Percentiles rank a stretch among this genome's conserved stretches.
phyloP scores from a whole-genome alignment of 1,139 yeast genomes.

The Protomyces arabidopsidicola region DNA sequence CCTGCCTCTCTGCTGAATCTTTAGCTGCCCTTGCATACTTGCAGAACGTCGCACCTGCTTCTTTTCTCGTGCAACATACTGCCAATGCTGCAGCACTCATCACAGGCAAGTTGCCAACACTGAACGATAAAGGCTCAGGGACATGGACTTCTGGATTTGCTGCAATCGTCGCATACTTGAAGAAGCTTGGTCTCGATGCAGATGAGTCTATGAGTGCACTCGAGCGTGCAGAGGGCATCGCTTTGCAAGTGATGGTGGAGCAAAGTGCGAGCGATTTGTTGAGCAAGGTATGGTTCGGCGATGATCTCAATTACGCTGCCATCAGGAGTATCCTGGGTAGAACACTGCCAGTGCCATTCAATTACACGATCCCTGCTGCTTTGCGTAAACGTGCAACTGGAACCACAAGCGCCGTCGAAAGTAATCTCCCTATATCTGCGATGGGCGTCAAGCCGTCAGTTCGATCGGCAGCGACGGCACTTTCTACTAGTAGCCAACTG shows the following conservation, averaged over 20 bases:
- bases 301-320: conserved; percentile 8
- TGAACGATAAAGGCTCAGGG: conserved; percentile 4
- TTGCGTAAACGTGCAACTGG: neutral
- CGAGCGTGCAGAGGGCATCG: conserved; percentile 11
- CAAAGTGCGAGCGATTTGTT: neutral
- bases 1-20: conserved; percentile 8
- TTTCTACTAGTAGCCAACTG: neutral
- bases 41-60: conserved; percentile 13
- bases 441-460: neutral
- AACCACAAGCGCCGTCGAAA: neutral
- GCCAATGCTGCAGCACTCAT: conserved; percentile 10
- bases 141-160: conserved; percentile 16
- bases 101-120: conserved; percentile 11
- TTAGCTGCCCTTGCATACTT: conserved; percentile 17
- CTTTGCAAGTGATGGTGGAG: conserved; percentile 7
- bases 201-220: conserved; percentile 1
- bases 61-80: conserved; percentile 3
- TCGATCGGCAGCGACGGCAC: neutral
- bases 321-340: neutral
- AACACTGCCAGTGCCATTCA: conserved; percentile 5
- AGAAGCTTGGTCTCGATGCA: conserved; percentile 5
- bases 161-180: conserved; percentile 3
- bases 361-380: neutral
- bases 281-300: conserved; percentile 2
- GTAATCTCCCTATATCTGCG: neutral